phyloP scores from a whole-genome alignment of 2,329 filamentous ascomycete species.

The Sporothrix curviconia region DNA sequence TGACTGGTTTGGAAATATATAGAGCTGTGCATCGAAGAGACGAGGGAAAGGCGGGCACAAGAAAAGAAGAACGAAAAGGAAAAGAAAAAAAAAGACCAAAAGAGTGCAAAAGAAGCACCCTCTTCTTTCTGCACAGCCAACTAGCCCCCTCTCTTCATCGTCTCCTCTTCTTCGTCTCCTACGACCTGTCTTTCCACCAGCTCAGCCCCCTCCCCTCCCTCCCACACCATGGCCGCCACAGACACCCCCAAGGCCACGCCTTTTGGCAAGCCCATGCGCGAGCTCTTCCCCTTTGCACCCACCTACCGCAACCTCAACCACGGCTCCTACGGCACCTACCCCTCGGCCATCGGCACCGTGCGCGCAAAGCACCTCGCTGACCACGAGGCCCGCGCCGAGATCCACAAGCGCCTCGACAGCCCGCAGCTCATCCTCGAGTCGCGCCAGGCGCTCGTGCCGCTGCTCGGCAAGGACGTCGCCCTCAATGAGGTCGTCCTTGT shows the following conservation, averaged over 20 bases:
- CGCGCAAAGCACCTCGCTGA: conserved; percentile 48
- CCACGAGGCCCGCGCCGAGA: conserved; percentile 56
- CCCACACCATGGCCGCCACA: background rate
- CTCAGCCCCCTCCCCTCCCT: background rate
- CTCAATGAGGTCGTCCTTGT: conserved; percentile 59
- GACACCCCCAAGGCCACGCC: background rate
- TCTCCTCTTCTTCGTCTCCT: background rate
- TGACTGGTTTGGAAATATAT: background rate
- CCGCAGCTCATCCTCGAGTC: conserved; percentile 48
- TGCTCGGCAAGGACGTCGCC: conserved; percentile 42
- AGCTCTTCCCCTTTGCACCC: conserved; percentile 28
- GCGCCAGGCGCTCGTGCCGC: conserved; percentile 51
- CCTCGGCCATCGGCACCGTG: conserved; percentile 45
- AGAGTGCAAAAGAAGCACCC: background rate
- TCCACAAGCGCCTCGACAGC: conserved; percentile 57
- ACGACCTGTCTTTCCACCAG: background rate
- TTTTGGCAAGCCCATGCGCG: conserved; percentile 25
- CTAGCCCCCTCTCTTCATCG: background rate
- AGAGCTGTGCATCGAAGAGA: too few species aligned
- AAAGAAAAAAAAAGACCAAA: background rate
- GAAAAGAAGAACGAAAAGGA: background rate
- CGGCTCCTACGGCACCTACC: conserved; percentile 64
- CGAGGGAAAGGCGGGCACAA: too few species aligned
- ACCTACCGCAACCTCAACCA: conserved; percentile 30
- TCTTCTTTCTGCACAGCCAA: background rate